Percentiles rank a stretch among this genome's conserved stretches.
Evolutionary conservation across 1,284 basidiomycete species (phyloP).

Genomic region (Heterobasidion irregulare): DNA sequence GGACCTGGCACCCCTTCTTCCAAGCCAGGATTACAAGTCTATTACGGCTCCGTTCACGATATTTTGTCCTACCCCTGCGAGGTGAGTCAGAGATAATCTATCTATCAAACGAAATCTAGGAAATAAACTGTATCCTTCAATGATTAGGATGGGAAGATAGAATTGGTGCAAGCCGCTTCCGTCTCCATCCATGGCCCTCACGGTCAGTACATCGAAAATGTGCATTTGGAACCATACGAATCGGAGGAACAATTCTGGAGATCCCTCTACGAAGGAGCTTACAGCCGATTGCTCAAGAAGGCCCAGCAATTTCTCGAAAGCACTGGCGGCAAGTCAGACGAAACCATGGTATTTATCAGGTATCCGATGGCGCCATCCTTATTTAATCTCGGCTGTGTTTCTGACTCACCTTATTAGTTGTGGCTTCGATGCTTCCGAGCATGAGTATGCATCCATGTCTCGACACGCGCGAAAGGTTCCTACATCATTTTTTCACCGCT

Average conservation of each 20-base stretch:
- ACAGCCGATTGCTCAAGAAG: conserved; percentile 62
- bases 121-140: no score
- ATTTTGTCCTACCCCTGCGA: conserved; percentile 91
- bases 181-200: conserved; percentile 75
- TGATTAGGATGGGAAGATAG: conserved; percentile 68
- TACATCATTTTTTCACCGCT: conserved; percentile 78
- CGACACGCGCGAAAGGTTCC: conserved; percentile 90
- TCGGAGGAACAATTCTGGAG: conserved; percentile 75
- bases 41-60: conserved; percentile 88
- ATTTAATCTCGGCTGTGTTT: neutral
- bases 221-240: conserved; percentile 77
- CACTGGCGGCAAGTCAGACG: conserved; percentile 59
- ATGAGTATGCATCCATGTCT: conserved; percentile 90
- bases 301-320: conserved; percentile 67
- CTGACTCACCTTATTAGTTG: conserved; percentile 33
- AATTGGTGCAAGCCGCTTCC: conserved; percentile 79
- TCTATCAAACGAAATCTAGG: neutral
- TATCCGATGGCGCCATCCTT: conserved; percentile 18
- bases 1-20: conserved; percentile 1
- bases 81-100: conserved; percentile 29
- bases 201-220: conserved; percentile 87
- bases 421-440: conserved; percentile 92
- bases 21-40: conserved; percentile 60
- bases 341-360: conserved; percentile 84
- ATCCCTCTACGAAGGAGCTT: conserved; percentile 62